A percentile compares a stretch with the other conserved stretches of the same genome.
Conservation (phyloP, 73 alveolate genomes). For the Paramecium sonneborni region DNA sequence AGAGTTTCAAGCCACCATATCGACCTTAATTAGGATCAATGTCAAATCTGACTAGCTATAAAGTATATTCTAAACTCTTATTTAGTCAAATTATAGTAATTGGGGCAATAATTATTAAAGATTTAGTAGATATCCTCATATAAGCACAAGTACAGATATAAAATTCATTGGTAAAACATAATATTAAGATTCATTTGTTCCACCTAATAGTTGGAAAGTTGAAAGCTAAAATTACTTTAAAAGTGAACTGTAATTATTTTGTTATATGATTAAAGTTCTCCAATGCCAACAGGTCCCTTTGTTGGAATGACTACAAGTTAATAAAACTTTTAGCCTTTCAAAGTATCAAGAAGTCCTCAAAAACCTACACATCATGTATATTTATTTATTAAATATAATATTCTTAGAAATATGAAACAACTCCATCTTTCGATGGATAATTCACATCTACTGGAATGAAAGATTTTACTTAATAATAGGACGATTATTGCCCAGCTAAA, state of each 20-base stretch:
- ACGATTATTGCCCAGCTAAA: slow-evolving; percentile 42
- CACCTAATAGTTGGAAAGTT: slow-evolving; percentile 6
- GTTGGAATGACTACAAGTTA: slow-evolving; percentile 39
- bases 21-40: slow-evolving; percentile 25
- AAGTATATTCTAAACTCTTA: background rate
- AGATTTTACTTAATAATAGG: background rate
- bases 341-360: slow-evolving; percentile 9
- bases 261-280: background rate
- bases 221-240: background rate
- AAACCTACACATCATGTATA: background rate
- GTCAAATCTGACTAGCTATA: slow-evolving; percentile 32
- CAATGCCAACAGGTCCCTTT: slow-evolving; percentile 35
- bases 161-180: slow-evolving; percentile 27
- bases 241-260: background rate
- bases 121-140: slow-evolving; percentile 30
- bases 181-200: slow-evolving; percentile 24
- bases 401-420: slow-evolving; percentile 33
- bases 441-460: slow-evolving; percentile 49
- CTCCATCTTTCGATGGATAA: slow-evolving; percentile 49
- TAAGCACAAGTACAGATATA: slow-evolving; percentile 29
- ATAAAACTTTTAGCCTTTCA: slow-evolving; percentile 22
- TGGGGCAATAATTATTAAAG: slow-evolving; percentile 28
- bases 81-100: slow-evolving; percentile 40
- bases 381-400: background rate
- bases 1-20: slow-evolving; percentile 11